Base-by-base conservation (phyloP, 352 stramenopile genomes). In the Globisporangium sylvaticum region DNA sequence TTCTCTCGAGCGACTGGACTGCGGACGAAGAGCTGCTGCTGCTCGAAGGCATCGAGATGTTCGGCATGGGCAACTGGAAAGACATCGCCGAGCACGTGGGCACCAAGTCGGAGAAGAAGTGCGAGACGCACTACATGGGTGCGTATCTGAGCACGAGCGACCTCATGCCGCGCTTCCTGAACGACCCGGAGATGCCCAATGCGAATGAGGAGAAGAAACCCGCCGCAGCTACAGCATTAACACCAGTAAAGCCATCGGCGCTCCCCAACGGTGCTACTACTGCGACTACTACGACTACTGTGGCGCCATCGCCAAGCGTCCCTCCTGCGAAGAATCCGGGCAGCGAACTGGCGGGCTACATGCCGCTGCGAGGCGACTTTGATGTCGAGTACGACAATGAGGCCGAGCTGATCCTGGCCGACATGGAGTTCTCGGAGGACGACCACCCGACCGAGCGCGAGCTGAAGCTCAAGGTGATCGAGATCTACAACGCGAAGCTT, bases 331-430 rank as follows among this genome's bases (percentile, higher is more conserved):
- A 60, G 50, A 39, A 57, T 24, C 53, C 62, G 6, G 62, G 62
- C 14, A 88, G 77, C 52, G 80, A 86, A 54, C 63, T 95, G 15
- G 87, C 91, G 0, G 97, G 97, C 20, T 99, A 98, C 78, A 98
- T 98, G 93, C 96, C 97, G 8, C 84, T 98, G 27, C 92, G 97
- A 64, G 92, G 95, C 10, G 96, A 99, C 68, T 99, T 99, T 83
- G 97, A 99, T 66, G 91, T 99, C 39, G 97, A 99, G 81, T 98
- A 97, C 76, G 94, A 99, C 62, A 99, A 99, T 67, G 96, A 99
- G 57, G 97, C 97, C 1, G 97, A 99, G 78, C 61, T 98, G 57
- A 92, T 98, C 37, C 72, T 99, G 27, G 92, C 93, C 8, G 96
- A 99, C 74, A 98, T 99, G 91, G 95, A 98, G 65, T 89, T 94